Evolutionary conservation across 129 eudicot species (phyloP), one percentile per base, ranked within the genome.

Genomic region (carrot (Daucus carota)): DNA sequence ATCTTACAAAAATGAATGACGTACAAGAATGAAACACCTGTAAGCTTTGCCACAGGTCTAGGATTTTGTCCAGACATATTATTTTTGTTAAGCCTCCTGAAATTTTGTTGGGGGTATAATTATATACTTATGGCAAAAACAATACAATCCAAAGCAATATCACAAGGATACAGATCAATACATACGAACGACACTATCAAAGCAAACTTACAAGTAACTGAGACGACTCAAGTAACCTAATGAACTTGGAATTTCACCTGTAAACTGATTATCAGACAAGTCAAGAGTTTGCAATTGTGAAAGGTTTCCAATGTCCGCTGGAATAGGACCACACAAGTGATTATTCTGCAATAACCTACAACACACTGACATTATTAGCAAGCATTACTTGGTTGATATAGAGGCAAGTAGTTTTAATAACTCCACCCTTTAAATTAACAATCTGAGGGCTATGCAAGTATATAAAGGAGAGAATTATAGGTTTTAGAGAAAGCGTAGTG

Each of bases 21-120:
- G 78, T 89, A 94, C 99, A 94, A 91, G 96, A 94, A 90, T 71
- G 96, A 87, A 83, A 94, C 96, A 84, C 97, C 97, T 80, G 94
- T 75, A 84, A 91, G 99, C 89, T 83, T 83, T 32, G 97, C 97
- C 82, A 94, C 97, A 52, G 85, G 75, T 79, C 81, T 80, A 47
- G 99, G 99, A 76, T 91, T 91, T 59, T 79, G 86, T 62, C 99
- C 99, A 18, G 92, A 83, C 81, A 94, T 82, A 75, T 85, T 94
- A 85, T 94, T 94, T 71, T 78, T 88, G 80, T 88, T 94, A 29
- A 94, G 96, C 86, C 88, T 83, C 96, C 99, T 94, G 86, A 82
- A 87, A 78, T 41, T 44, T 84, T 65, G 70, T 77, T 62, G 48
- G 12, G 46, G 73, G 44, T 59, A 72, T n/a, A n/a, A n/a, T n/a